These are phyloP conservation scores for Rhynchosporium graminicola DNA, from an alignment of 2,329 filamentous ascomycete species.

Conservation along the genomic window DNA sequence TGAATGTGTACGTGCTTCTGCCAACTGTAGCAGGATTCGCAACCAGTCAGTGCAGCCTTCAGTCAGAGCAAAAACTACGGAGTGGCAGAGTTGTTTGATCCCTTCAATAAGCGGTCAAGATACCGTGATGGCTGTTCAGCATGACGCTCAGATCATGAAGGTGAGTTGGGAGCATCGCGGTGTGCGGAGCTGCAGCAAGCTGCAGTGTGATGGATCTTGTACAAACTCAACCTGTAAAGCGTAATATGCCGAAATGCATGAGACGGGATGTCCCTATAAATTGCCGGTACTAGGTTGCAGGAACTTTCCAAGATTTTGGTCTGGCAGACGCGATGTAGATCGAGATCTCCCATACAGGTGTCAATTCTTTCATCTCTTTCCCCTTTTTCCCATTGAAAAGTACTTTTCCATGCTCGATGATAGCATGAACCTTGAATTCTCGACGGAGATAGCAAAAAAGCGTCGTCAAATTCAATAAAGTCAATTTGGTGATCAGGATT, in stretches of 20 bases:
- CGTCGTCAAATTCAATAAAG: too few relatives aligned
- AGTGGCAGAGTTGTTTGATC: background rate
- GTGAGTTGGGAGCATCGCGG: background rate
- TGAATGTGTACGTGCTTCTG: conserved; percentile 25
- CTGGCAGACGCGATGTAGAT: conserved; percentile 1
- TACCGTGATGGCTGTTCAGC: background rate
- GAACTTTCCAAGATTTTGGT: conserved; percentile 18
- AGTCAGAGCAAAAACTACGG: too few relatives aligned
- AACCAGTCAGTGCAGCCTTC: background rate
- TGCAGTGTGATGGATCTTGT: conserved; percentile 8
- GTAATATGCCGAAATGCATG: background rate
- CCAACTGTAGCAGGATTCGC: conserved; percentile 11
- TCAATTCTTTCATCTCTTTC: background rate
- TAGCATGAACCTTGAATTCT: too few relatives aligned
- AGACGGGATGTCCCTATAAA: background rate
- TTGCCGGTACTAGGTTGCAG: conserved; percentile 14
- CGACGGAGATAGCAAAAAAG: too few relatives aligned
- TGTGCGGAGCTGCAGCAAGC: conserved; percentile 15
- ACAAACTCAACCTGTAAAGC: background rate
- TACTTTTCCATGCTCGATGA: background rate
- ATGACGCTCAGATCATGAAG: background rate
- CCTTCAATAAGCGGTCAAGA: conserved; percentile 15
- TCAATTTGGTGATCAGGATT: too few relatives aligned
- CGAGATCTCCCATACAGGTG: background rate
- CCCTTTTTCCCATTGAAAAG: background rate